These are phyloP conservation scores for Euptelea pleiosperma DNA, from an alignment of 164 flowering plant species.

Conservation along the genomic window DNA sequence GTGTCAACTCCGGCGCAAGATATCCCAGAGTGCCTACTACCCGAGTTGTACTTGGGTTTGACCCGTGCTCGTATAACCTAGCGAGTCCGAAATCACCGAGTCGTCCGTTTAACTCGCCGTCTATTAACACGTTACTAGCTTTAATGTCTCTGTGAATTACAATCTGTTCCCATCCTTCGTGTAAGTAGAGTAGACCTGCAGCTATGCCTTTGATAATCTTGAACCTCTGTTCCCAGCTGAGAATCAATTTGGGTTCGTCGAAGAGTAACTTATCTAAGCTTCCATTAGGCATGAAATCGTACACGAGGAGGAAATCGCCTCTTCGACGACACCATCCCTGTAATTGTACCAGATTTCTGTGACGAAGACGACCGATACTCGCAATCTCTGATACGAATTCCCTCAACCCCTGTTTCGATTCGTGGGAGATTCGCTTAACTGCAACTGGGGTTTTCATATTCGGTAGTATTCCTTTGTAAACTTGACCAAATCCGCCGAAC, in stretches of 20 bases:
- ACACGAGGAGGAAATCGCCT: constrained; percentile 53
- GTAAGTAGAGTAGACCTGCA: constrained; percentile 54
- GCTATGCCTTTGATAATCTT: constrained; percentile 58
- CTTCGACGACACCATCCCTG: constrained; percentile 53
- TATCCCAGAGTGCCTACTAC: constrained; percentile 69
- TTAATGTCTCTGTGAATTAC: constrained; percentile 70
- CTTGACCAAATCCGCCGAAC: constrained; percentile 57
- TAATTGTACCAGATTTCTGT: constrained; percentile 56
- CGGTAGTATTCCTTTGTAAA: constrained; percentile 50
- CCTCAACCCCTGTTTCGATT: constrained; percentile 57
- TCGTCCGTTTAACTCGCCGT: constrained; percentile 39
- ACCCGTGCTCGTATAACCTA: constrained; percentile 52
- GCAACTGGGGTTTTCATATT: constrained; percentile 41
- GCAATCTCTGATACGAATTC: constrained; percentile 60
- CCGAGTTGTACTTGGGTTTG: constrained; percentile 50
- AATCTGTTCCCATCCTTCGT: constrained; percentile 62
- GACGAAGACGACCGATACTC: constrained; percentile 60
- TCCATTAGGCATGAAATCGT: constrained; percentile 64
- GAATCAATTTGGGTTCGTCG: constrained; percentile 30
- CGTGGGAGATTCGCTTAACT: constrained; percentile 53
- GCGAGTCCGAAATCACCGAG: constrained; percentile 45
- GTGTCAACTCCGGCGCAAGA: constrained; percentile 59
- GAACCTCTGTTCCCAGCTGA: constrained; percentile 51
- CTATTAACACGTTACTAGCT: constrained; percentile 59
- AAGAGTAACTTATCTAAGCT: constrained; percentile 55